Evolutionary conservation across 495 filamentous ascomycete genomes (phyloP), one percentile per base, ranked within the genome.

Genomic region (Aspergillus panamensis): DNA sequence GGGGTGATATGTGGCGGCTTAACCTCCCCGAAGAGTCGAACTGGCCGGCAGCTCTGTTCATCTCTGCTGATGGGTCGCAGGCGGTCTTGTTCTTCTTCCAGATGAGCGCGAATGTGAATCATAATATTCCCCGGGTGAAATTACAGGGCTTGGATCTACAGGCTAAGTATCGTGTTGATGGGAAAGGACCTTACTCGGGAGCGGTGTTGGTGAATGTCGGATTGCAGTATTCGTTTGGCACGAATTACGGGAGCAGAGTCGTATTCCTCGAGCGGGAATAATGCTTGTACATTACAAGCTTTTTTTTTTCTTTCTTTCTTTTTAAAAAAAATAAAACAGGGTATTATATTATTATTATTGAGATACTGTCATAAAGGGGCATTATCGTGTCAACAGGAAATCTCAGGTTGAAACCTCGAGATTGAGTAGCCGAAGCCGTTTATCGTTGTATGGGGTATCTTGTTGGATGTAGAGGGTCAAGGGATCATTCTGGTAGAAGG

Each of bases 1-100:
- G 62, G 9, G 80, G 81, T 3, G 73, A 80, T 54, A 69, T 80
- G 66, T 82, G 76, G 59, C 76, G 80, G 2, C 68, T 84, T 8
- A 72, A 68, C 8, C 67, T 82, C 0, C 81, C 81, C 0, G 78
- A 82, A 49, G 70, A 81, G 21, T 79, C 77, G 0, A 78, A 82
- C 49, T 82, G 78, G 78, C 81, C 81, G 10, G 80, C 79, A 25
- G 79, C 72, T 29, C 68, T 78, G 65, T 81, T 81, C 58, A 69
- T 80, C n/a, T 72, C 75, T 0, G 67, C 74, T 8, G 75, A 77
- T 55, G 69, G 64, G 2, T 61, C 56, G 12, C 65, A 73, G 49
- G 75, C 65, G 9, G 77, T 81, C 0, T 61, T 83, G 10, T 83
- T 83, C 57, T 73, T 69, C 13, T 82, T 81, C 67, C 78, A 81